A percentile compares a stretch with the other conserved stretches of the same genome.
phyloP scores from a whole-genome alignment of 2,329 filamentous ascomycete species.

The Cadophora luteo-olivacea region DNA sequence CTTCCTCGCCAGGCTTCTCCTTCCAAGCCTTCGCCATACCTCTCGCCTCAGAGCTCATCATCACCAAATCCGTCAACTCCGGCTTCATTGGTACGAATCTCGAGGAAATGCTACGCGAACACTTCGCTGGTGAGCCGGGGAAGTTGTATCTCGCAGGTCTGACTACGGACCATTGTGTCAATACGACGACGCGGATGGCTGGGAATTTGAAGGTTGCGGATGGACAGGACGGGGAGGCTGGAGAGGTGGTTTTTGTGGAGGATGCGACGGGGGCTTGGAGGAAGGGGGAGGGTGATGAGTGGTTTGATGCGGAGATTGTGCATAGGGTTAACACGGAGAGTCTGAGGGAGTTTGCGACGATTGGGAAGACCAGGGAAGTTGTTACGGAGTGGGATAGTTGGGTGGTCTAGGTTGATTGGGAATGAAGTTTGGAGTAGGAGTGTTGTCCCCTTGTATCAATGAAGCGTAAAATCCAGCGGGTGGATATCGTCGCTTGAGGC shows the following conservation, averaged over 20 bases:
- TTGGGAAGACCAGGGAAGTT: constrained; percentile 48
- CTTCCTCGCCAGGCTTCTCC: constrained; percentile 37
- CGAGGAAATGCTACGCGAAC: constrained; percentile 46
- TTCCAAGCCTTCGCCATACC: constrained; percentile 38
- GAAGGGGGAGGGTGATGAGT: constrained; percentile 43
- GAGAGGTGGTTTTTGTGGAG: constrained; percentile 50
- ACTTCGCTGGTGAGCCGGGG: constrained; percentile 23
- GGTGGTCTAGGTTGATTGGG: neutral
- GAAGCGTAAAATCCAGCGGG: neutral
- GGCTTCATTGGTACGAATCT: constrained; percentile 54
- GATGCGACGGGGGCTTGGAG: constrained; percentile 55
- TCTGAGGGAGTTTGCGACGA: constrained; percentile 55
- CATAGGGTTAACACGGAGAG: constrained; percentile 53
- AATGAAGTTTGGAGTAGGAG: neutral
- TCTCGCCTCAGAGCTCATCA: constrained; percentile 46
- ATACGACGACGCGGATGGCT: constrained; percentile 55
- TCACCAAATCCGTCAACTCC: constrained; percentile 54
- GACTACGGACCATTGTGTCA: constrained; percentile 57
- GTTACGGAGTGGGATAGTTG: constrained; percentile 17
- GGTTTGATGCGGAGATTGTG: constrained; percentile 53
- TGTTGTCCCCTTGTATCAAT: neutral
- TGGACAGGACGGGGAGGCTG: constrained; percentile 42
- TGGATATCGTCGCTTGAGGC: no score
- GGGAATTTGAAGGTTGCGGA: constrained; percentile 52
- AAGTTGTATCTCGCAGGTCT: constrained; percentile 47